Percentiles rank a stretch among this genome's conserved stretches.
Evolutionary conservation across 192 early-diverging fungal species (phyloP).

Genomic region (Haplosporangium gracile): DNA sequence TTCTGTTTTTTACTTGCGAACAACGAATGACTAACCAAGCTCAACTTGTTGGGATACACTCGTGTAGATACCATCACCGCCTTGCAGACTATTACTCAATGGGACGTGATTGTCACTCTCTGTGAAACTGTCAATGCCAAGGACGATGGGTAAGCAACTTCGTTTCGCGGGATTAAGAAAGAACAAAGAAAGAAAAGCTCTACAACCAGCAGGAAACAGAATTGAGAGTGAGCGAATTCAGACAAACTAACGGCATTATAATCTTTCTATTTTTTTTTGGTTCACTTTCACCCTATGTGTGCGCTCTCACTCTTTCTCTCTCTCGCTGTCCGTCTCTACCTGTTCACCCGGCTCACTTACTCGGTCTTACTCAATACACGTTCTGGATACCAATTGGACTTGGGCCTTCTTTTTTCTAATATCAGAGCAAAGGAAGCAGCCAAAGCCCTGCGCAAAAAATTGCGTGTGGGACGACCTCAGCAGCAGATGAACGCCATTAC

Average conservation of each 20-base stretch:
- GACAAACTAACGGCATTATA: neutral
- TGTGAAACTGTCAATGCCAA: conserved; percentile 49
- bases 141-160: conserved; percentile 46
- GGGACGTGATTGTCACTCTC: conserved; percentile 32
- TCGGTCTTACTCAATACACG: neutral
- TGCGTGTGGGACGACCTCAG: conserved; percentile 29
- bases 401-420: neutral
- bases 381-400: neutral
- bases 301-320: neutral
- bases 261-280: neutral
- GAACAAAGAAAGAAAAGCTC: neutral
- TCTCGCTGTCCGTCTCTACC: no score
- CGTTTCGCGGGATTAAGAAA: neutral
- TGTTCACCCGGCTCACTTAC: neutral
- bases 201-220: neutral
- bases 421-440: conserved; percentile 38
- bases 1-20: no score
- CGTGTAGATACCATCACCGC: conserved; percentile 36
- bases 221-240: neutral
- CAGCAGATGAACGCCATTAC: conserved; percentile 48
- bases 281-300: neutral
- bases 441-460: conserved; percentile 37
- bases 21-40: neutral
- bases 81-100: conserved; percentile 34
- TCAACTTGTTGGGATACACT: neutral